Conservation (phyloP, 1,139 yeast genomes). For the Yamadazyma dendronema region DNA sequence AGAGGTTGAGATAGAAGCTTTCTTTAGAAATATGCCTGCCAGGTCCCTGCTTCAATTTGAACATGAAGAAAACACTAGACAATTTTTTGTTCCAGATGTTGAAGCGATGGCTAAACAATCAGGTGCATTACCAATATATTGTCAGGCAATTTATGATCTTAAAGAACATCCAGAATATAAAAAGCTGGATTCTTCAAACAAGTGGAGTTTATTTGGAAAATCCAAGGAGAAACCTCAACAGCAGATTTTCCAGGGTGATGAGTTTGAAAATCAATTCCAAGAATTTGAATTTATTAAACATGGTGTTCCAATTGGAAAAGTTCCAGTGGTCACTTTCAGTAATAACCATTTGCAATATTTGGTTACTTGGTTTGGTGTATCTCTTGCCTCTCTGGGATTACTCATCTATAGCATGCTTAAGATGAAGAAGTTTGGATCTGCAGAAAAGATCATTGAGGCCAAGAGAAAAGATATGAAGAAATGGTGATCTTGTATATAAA, state of each 20-base stretch:
- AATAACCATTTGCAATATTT: constrained; percentile 92
- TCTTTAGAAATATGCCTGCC: constrained; percentile 69
- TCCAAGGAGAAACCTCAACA: constrained; percentile 8
- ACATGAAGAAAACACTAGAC: constrained; percentile 61
- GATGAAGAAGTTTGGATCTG: constrained; percentile 30
- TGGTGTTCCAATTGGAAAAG: constrained; percentile 89
- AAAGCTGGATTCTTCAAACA: constrained; percentile 1
- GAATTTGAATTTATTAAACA: constrained; percentile 58
- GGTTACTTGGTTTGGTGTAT: constrained; percentile 92
- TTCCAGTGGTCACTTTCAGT: constrained; percentile 73
- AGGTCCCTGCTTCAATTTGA: constrained; percentile 75
- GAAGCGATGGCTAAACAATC: constrained; percentile 74
- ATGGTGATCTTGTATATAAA: constrained; percentile 9
- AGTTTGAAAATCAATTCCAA: constrained; percentile 39
- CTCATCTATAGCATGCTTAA: constrained; percentile 40
- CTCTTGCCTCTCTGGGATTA: constrained; percentile 66
- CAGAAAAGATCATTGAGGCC: constrained; percentile 42
- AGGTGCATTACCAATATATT: constrained; percentile 68
- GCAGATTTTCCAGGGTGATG: constrained; percentile 17
- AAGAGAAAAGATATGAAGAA: constrained; percentile 39
- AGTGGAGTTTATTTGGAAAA: constrained; percentile 9
- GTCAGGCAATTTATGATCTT: constrained; percentile 71
- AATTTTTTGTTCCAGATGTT: constrained; percentile 73
- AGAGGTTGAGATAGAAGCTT: constrained; percentile 68
- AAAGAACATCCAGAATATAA: constrained; percentile 59